phyloP scores from a whole-genome alignment of 2,329 filamentous ascomycete species.

The Nannizzia gypsea region DNA sequence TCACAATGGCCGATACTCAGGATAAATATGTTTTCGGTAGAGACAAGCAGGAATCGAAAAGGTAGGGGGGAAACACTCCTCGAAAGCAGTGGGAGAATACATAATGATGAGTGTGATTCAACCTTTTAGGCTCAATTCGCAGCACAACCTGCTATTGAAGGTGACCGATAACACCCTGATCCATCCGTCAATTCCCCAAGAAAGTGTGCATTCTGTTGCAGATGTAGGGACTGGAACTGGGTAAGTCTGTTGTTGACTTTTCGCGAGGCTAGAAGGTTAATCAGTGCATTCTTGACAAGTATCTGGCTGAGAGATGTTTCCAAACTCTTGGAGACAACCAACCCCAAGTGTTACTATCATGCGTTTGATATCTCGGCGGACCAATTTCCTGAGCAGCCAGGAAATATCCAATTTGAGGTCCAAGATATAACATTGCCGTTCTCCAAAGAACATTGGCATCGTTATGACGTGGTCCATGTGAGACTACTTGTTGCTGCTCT shows the following conservation, averaged over 20 bases:
- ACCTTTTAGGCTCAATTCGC: not conserved
- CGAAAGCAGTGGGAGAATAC: not conserved
- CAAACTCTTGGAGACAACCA: not conserved
- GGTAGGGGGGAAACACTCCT: not conserved
- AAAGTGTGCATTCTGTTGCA: not conserved
- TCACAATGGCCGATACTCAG: not conserved
- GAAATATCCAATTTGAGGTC: not conserved
- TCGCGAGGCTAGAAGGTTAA: not conserved
- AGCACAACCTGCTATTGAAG: not conserved
- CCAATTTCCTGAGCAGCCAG: not conserved
- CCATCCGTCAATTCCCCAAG: not conserved
- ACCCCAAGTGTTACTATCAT: not conserved
- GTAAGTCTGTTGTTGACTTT: not conserved
- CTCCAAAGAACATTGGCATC: not conserved
- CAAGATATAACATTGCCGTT: not conserved
- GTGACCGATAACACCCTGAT: not conserved
- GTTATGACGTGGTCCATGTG: not conserved
- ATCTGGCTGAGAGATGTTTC: not conserved
- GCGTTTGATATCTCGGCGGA: not conserved
- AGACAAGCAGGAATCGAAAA: not conserved
- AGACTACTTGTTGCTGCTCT: not conserved
- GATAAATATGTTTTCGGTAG: not conserved
- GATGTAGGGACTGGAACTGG: not conserved
- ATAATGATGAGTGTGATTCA: not conserved
- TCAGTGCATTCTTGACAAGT: not conserved